phyloP scores from a whole-genome alignment of 2,329 filamentous ascomycete genomes.

The Camptophora hylomeconis region DNA sequence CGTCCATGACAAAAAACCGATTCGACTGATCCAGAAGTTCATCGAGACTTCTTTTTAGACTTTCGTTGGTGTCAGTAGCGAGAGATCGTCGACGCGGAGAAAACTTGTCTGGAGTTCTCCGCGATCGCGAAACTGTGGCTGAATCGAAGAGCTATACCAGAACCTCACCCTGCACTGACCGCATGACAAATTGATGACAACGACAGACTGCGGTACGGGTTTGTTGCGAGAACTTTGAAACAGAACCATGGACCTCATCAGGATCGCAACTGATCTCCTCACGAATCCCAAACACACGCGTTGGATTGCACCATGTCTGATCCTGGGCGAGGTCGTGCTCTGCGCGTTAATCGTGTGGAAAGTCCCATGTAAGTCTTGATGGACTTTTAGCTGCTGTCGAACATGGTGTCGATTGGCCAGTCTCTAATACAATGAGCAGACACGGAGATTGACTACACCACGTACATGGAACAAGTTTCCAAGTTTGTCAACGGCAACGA shows the following conservation, averaged over 20 bases:
- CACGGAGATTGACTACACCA: constrained; percentile 94
- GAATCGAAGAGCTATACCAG: no score
- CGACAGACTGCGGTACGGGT: no score
- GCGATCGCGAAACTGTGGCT: no score
- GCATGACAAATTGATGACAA: no score
- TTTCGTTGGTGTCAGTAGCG: no score
- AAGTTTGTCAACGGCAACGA: constrained; percentile 65
- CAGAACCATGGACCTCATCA: constrained; percentile 22
- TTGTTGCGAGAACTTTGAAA: no score
- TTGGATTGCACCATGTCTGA: constrained; percentile 55
- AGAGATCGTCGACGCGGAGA: neutral
- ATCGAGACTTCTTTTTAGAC: no score
- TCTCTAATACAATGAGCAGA: constrained; percentile 45
- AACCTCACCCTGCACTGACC: no score
- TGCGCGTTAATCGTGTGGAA: constrained; percentile 66
- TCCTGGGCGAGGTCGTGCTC: constrained; percentile 57
- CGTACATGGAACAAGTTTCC: constrained; percentile 88
- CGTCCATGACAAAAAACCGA: no score
- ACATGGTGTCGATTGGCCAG: no score
- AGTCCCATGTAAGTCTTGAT: constrained; percentile 58
- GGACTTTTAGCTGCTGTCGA: no score
- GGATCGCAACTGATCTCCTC: constrained; percentile 27
- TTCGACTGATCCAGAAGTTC: no score
- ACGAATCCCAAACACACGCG: constrained; percentile 42
- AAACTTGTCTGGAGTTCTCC: constrained; percentile 1